A percentile compares a stretch with the other conserved stretches of the same genome.
Evolutionary conservation across 371 early-diverging fungal genomes (phyloP).

Genomic region (Blastocladiella emersonii): DNA sequence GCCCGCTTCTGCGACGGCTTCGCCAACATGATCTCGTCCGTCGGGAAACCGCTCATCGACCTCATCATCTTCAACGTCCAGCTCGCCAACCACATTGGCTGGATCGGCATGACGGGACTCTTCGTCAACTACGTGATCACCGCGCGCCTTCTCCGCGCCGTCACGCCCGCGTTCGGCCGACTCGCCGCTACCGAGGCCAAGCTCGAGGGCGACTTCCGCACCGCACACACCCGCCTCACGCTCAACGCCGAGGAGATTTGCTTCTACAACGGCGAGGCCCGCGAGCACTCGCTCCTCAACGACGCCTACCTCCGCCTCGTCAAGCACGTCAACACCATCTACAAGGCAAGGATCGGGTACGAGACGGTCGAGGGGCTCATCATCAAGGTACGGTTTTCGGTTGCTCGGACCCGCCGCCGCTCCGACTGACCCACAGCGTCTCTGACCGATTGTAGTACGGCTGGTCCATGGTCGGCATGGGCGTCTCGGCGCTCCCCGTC

Average conservation of each 20-base stretch:
- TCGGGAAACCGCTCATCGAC: conserved; percentile 74
- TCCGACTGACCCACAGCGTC: too few relatives aligned
- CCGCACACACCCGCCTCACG: conserved; percentile 55
- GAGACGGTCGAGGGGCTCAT: conserved; percentile 83
- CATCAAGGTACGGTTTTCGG: too few relatives aligned
- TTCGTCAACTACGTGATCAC: conserved; percentile 54
- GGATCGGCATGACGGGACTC: conserved; percentile 45
- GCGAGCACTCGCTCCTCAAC: conserved; percentile 60
- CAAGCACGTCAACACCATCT: conserved; percentile 65
- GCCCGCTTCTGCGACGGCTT: conserved; percentile 60
- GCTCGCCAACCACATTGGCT: conserved; percentile 58
- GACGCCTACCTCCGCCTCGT: conserved; percentile 49
- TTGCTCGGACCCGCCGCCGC: too few relatives aligned
- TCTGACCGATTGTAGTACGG: too few relatives aligned
- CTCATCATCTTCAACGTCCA: conserved; percentile 72
- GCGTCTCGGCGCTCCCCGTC: conserved; percentile 65
- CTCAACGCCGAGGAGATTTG: conserved; percentile 80
- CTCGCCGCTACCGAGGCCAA: conserved; percentile 60
- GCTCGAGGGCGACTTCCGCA: conserved; percentile 78
- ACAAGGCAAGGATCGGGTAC: conserved; percentile 63
- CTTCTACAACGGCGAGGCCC: conserved; percentile 58
- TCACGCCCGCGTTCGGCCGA: conserved; percentile 75
- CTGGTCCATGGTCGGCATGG: conserved; percentile 54
- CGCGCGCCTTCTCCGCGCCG: conserved; percentile 48
- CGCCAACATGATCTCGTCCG: conserved; percentile 54